phyloP scores from a whole-genome alignment of 1,139 yeast genomes.

The Kodamaea ohmeri region DNA sequence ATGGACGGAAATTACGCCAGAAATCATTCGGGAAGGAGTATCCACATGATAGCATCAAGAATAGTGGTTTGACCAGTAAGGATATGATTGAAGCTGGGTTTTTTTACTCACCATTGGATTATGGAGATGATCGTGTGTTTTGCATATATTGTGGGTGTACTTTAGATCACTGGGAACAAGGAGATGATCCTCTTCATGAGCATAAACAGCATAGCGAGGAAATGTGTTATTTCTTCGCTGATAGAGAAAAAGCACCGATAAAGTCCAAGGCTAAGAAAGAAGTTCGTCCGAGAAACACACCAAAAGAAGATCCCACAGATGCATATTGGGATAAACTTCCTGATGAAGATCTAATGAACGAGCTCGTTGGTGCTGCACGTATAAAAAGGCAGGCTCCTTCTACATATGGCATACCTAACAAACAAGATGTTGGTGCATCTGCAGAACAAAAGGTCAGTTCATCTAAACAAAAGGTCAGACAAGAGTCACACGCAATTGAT shows the following conservation, averaged over 20 bases:
- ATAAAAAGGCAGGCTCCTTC: not conserved
- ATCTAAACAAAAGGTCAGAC: too few relatives aligned
- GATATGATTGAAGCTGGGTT: slow-evolving; percentile 54
- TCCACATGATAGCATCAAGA: slow-evolving; percentile 45
- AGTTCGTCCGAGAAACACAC: slow-evolving; percentile 2
- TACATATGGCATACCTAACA: slow-evolving; percentile 1
- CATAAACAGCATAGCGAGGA: slow-evolving; percentile 45
- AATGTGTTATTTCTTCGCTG: slow-evolving; percentile 46
- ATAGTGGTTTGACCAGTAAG: slow-evolving; percentile 35
- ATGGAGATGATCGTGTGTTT: slow-evolving; percentile 59
- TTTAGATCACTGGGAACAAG: slow-evolving; percentile 69
- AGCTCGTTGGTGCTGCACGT: slow-evolving; percentile 19
- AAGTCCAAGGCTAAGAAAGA: not conserved
- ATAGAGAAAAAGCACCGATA: slow-evolving; percentile 1
- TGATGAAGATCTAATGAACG: slow-evolving; percentile 24
- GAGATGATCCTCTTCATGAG: slow-evolving; percentile 61
- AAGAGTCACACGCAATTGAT: not conserved
- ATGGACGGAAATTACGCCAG: slow-evolving; percentile 42
- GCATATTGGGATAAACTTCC: slow-evolving; percentile 27
- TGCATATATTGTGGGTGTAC: slow-evolving; percentile 72
- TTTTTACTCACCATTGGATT: slow-evolving; percentile 42
- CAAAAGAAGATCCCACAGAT: slow-evolving; percentile 21
- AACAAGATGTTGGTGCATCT: not conserved
- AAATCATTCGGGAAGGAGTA: slow-evolving; percentile 53
- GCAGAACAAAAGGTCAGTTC: not conserved